Evolutionary conservation across 495 filamentous ascomycete genomes (phyloP).

Genomic region (Annulohypoxylon moriforme): DNA sequence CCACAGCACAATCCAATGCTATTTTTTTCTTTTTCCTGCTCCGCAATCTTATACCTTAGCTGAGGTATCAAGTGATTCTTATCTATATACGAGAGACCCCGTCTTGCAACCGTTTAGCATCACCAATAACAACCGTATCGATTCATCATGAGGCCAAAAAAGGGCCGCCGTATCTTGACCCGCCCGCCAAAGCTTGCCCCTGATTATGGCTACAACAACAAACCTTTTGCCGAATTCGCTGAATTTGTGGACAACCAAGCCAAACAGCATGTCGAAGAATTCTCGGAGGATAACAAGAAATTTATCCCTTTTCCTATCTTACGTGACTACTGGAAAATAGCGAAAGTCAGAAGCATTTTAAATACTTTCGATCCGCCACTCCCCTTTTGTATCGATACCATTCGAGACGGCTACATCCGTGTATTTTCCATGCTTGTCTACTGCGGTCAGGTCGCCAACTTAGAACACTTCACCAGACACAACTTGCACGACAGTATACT

Average conservation of each 20-base stretch:
- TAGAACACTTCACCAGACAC: slow-evolving; percentile 32
- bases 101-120: not conserved
- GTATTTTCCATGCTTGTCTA: slow-evolving; percentile 44
- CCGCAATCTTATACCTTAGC: not conserved
- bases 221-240: slow-evolving; percentile 27
- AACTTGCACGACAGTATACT: slow-evolving; percentile 30
- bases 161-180: not conserved
- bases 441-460: slow-evolving; percentile 21
- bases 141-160: not conserved
- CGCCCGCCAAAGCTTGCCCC: not conserved
- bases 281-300: slow-evolving; percentile 13
- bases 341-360: slow-evolving; percentile 24
- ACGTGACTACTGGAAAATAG: slow-evolving; percentile 29
- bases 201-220: not conserved
- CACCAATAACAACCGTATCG: not conserved
- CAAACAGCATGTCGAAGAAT: slow-evolving; percentile 8
- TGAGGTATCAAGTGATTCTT: not conserved
- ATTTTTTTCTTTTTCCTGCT: not conserved
- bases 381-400: slow-evolving; percentile 15
- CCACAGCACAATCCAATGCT: not conserved
- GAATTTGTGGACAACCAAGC: slow-evolving; percentile 7
- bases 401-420: slow-evolving; percentile 33
- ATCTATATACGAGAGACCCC: not conserved
- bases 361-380: slow-evolving; percentile 14
- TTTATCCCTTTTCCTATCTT: slow-evolving; percentile 20